Conservation (phyloP, 139 green algal species). For the Chloropicon primus region DNA sequence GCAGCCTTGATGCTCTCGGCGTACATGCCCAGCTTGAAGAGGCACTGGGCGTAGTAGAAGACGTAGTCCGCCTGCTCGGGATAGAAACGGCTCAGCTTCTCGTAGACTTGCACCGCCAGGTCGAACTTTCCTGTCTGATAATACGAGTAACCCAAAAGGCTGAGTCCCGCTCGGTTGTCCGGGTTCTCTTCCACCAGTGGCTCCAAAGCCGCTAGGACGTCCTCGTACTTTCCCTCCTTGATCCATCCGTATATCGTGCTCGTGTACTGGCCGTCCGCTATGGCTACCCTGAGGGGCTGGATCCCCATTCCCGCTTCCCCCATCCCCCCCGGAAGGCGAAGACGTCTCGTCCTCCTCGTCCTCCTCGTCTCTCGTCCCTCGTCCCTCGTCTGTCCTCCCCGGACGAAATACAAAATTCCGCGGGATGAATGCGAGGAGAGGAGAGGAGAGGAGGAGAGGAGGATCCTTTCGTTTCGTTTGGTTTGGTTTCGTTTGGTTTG, state of each 20-base stretch:
- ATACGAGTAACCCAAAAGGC: conserved; percentile 55
- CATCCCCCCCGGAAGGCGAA: background rate
- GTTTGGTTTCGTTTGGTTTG: no score
- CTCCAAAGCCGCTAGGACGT: conserved; percentile 29
- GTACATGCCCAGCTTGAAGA: conserved; percentile 29
- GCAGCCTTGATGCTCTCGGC: conserved; percentile 36
- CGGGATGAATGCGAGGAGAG: no score
- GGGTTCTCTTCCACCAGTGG: conserved; percentile 30
- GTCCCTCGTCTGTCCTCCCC: no score
- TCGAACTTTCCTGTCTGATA: conserved; percentile 50
- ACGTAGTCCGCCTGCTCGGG: background rate
- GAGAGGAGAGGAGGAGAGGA: no score
- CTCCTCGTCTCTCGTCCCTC: no score
- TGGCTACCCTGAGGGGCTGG: background rate
- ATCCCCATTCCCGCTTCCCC: background rate
- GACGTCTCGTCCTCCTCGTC: no score
- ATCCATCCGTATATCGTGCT: conserved; percentile 50
- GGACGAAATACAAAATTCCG: no score
- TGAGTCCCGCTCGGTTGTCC: conserved; percentile 46
- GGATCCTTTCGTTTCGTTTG: no score
- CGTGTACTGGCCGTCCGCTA: conserved; percentile 43
- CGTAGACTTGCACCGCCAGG: conserved; percentile 39
- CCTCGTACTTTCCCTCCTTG: conserved; percentile 36
- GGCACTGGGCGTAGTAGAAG: background rate
- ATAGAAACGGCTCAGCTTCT: background rate